Base-by-base conservation (phyloP, 805 yeast species). In the Wilhelminamyces savonicus region DNA sequence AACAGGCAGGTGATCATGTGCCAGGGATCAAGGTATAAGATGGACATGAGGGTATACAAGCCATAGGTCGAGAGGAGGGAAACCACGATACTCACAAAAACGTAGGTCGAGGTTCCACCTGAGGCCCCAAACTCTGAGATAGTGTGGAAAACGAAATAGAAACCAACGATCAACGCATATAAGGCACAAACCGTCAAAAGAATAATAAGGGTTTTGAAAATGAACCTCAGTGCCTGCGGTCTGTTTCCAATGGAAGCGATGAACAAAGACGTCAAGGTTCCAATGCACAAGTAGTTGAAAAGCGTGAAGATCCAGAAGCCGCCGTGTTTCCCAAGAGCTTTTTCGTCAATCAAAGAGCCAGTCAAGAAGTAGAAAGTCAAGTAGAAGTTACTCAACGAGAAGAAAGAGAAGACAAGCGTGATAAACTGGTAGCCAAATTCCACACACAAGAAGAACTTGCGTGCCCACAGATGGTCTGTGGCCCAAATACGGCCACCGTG, bases 241-340 rank as follows among this genome's bases (percentile, higher is more conserved):
- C 97, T 73, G 51, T 92, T 92, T 40, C 99, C 99, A 74, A 92
- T 82, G 0, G 97, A 87, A 21, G 88, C 82, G 41, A 92, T 80
- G 48, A 92, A 83, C 57, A 87, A 79, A n/a, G 94, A 76, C 9
- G 92, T 78, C 44, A 92, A 68, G 13, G 83, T 81, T 52, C 94
- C 78, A 31, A 87, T 71, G 47, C 90, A 76, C 37, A 86, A 59
- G 53, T 92, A 88, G 54, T 87, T 85, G 76, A 92, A 78, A 25
- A 88, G 69, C 28, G 87, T 80, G 55, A 88, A 90, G 16, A 85
- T 58, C 62, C 85, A 78, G 44, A 78, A 77, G 10, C 97, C 97
- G n/a, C 83, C 88, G 23, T 59, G 65, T 40, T 78, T 64, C 23
- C 78, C 77, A 30, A 82, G 61, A 18, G 48, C 41, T 38, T 56